Base-by-base conservation (phyloP, 805 yeast species). In the Kockiozyma suomiensis region DNA sequence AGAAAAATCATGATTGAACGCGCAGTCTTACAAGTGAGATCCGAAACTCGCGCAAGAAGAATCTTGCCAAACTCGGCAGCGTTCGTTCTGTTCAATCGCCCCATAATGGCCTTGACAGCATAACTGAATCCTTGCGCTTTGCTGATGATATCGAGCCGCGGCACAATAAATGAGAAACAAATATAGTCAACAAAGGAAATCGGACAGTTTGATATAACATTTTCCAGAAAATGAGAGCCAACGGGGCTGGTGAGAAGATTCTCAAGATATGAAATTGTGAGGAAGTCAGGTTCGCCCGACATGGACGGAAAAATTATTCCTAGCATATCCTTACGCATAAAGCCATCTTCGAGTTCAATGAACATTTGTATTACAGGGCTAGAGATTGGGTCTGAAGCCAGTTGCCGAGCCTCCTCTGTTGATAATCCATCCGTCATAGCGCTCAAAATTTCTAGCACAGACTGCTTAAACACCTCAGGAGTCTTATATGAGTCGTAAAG, bases 181-280 rank as follows among this genome's bases (percentile, higher is more conserved):
- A 93, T 73, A 67, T 96, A 81, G 68, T 86, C 88, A 21, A 88
- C 82, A 70, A 83, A 85, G 65, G 84, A 86, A 63, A 82, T 75
- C 65, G 94, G 84, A 62, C 86, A 85, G 59, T 81, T 82, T 50
- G 81, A 82, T 53, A 92, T 78, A 10, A 85, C 81, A 19, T 85
- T 81, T 73, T 94, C 90, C 28, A 93, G 78, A 76, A 94, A 93
- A 74, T 91, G 97, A 1, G 96, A 87, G 0, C 98, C 99, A n/a
- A 92, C 90, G 0, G 96, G 79, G 70, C 91, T 97, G 7, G 94
- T 83, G 38, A 93, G 75, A 56, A 92, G 78, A 69, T 87, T 88
- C 71, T 91, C 97, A 32, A 92, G 85, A 72, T 88, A 91, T 0
- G 94, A 52, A 8, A 54, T 23, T 0, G 65, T 54, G 26, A 47